Evolutionary conservation across 2,329 filamentous ascomycete genomes (phyloP), one percentile per base, ranked within the genome.

Genomic region (Cryoendolithus antarcticus): DNA sequence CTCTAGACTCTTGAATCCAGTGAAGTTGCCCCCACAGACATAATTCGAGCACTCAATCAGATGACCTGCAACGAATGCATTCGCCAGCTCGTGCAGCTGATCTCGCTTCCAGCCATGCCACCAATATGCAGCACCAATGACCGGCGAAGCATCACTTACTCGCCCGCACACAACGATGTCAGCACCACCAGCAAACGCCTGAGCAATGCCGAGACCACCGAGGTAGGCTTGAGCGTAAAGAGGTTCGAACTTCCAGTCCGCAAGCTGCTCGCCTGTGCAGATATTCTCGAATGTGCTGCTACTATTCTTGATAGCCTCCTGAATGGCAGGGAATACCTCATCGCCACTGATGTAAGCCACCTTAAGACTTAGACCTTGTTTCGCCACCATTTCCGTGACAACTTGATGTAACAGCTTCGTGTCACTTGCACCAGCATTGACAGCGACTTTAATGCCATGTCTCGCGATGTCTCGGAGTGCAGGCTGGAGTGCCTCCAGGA

Each of bases 371-470:
- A 70, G 44, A 0, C 61, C 57, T 31, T 54, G 50, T 12, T 40
- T 35, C 29, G 40, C 41, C 9, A 50, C 47, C 44, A 72, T 44
- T 11, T 60, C 50, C 4, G 61, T 53, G 0, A 66, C 59, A 40
- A 66, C 64, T 37, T 66, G 48, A 2, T 72, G 69, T 10, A 77
- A 48, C 0, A 65, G 70, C 41, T 62, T 61, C 0, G 74, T 74
- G 41, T 76, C 71, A 10, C 71, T 61, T 2, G 66, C 70, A 1
- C 74, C 74, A 2, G 73, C 73, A 46, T 77, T 75, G 40, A 74
- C 60, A 29, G 74, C 60, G 9, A 76, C 59, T 43, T 71, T 72
- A 55, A 75, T 75, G 0, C 61, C 50, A 43, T 71, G 66, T 35
- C 66, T 55, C 2, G 62, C 54, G 44, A 71, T 58, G 4, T 69